Percentiles rank a stretch among this genome's conserved stretches.
Conservation (phyloP, 805 yeast genomes). For the Ogataea chonburiensis region DNA sequence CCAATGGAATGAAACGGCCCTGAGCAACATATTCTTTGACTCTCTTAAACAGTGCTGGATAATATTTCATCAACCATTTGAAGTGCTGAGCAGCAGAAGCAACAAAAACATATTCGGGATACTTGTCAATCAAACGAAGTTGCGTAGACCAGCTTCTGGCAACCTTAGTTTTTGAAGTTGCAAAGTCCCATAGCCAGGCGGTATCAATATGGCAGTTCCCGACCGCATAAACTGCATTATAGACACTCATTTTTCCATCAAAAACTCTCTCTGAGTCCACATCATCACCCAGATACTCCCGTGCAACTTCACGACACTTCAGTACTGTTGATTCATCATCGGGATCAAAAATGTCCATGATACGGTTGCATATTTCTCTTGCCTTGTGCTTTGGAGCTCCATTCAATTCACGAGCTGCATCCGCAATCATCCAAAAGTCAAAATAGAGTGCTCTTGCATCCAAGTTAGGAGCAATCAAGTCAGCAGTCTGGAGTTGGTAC, state of each 20-base stretch:
- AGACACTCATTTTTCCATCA: conserved; percentile 38
- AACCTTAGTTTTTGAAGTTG: conserved; percentile 88
- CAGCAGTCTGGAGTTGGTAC: conserved; percentile 68
- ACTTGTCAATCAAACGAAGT: conserved; percentile 74
- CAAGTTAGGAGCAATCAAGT: conserved; percentile 75
- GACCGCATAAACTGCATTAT: conserved; percentile 70
- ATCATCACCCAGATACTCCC: conserved; percentile 60
- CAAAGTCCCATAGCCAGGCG: conserved; percentile 99
- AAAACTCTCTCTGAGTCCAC: conserved; percentile 67
- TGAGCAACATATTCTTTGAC: conserved; percentile 64
- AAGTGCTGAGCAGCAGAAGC: conserved; percentile 97
- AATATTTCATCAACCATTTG: conserved; percentile 84
- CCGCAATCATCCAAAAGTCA: conserved; percentile 87
- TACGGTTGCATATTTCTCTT: conserved; percentile 70
- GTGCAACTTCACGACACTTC: conserved; percentile 66
- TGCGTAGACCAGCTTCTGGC: conserved; percentile 97
- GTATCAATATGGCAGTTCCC: conserved; percentile 98
- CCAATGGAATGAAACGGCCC: conserved; percentile 83
- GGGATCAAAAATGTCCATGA: conserved; percentile 82
- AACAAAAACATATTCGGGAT: conserved; percentile 91
- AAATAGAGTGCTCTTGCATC: conserved; percentile 73
- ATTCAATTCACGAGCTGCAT: conserved; percentile 84
- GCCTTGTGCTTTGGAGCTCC: conserved; percentile 87
- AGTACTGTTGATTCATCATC: conserved; percentile 54
- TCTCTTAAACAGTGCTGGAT: conserved; percentile 72